Conservation (phyloP, 208 protist genomes). For the Leishmania major region DNA sequence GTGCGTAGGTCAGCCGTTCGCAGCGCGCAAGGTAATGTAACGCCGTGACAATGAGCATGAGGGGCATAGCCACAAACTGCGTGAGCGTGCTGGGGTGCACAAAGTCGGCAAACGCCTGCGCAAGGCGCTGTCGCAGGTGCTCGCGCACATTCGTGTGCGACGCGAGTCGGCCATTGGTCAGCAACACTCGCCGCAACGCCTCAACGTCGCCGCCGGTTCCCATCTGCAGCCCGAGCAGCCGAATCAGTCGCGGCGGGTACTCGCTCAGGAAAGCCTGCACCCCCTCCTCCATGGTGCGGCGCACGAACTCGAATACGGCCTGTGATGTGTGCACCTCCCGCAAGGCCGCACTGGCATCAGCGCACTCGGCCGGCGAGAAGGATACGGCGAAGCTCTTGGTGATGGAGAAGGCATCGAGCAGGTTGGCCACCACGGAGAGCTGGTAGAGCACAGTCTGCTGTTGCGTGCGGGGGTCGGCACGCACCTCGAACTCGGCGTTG, state of each 20-base stretch:
- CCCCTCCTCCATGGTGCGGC: slow-evolving; percentile 48
- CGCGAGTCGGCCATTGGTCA: slow-evolving; percentile 43
- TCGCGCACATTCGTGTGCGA: slow-evolving; percentile 43
- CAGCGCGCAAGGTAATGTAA: slow-evolving; percentile 41
- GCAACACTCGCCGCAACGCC: slow-evolving; percentile 40
- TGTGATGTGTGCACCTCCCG: slow-evolving; percentile 33
- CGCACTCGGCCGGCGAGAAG: slow-evolving; percentile 29
- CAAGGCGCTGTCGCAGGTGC: slow-evolving; percentile 46
- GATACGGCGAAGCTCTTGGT: slow-evolving; percentile 45
- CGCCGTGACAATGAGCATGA: slow-evolving; percentile 60
- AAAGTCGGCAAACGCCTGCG: slow-evolving; percentile 27
- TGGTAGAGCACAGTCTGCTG: slow-evolving; percentile 70
- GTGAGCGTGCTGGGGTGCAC: slow-evolving; percentile 23
- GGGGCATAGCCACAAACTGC: slow-evolving; percentile 56
- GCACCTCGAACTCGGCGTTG: slow-evolving; percentile 71
- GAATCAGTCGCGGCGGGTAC: slow-evolving; percentile 37
- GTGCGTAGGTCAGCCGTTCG: slow-evolving; percentile 43
- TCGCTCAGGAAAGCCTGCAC: slow-evolving; percentile 45
- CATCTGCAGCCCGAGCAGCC: slow-evolving; percentile 54
- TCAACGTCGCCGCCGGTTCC: slow-evolving; percentile 39
- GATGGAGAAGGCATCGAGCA: slow-evolving; percentile 62
- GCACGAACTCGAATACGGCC: slow-evolving; percentile 41
- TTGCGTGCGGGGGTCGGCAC: slow-evolving; percentile 38
- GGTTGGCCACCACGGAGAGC: slow-evolving; percentile 47
- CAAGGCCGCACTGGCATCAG: slow-evolving; percentile 37